A percentile compares a stretch with the other conserved stretches of the same genome.
These are phyloP conservation scores for Polygonum aviculare DNA, from an alignment of 148 eudicot species.

Conservation along the genomic window DNA sequence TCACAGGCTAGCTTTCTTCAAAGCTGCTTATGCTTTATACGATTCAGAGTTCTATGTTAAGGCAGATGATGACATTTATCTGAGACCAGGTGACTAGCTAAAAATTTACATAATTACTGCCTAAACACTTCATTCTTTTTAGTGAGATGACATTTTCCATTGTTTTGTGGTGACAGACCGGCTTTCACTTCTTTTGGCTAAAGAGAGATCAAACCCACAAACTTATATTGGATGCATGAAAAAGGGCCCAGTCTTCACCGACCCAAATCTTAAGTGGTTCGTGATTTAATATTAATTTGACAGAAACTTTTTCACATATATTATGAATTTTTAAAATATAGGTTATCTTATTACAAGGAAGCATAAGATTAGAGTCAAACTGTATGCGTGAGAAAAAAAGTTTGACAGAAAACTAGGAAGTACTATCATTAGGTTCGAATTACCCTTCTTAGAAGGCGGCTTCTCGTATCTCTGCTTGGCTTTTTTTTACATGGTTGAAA, in stretches of 20 bases:
- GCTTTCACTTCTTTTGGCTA: conserved; percentile 80
- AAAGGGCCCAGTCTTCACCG: conserved; percentile 92
- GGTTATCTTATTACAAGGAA: background rate
- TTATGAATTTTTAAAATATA: background rate
- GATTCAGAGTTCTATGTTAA: conserved; percentile 91
- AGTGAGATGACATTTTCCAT: background rate
- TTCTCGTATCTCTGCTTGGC: background rate
- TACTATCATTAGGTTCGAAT: background rate
- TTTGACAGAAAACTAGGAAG: background rate
- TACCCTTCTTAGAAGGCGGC: background rate
- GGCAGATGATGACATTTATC: conserved; percentile 91
- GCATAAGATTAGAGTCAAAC: background rate
- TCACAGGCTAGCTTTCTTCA: conserved; percentile 83
- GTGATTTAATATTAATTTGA: conserved; percentile 14
- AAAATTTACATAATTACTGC: background rate
- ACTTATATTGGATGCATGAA: conserved; percentile 98
- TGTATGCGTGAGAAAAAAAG: background rate
- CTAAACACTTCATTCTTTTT: background rate
- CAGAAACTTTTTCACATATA: background rate
- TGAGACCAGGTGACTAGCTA: conserved; percentile 59
- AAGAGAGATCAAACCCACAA: conserved; percentile 76
- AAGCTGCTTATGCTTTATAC: conserved; percentile 77
- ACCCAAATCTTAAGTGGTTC: conserved; percentile 86
- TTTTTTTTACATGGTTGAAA: background rate
- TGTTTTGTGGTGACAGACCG: conserved; percentile 46